Percentiles rank a stretch among this genome's conserved stretches.
phyloP scores from a whole-genome alignment of 306 rosid species.

The Cyclanthera cordifolia region DNA sequence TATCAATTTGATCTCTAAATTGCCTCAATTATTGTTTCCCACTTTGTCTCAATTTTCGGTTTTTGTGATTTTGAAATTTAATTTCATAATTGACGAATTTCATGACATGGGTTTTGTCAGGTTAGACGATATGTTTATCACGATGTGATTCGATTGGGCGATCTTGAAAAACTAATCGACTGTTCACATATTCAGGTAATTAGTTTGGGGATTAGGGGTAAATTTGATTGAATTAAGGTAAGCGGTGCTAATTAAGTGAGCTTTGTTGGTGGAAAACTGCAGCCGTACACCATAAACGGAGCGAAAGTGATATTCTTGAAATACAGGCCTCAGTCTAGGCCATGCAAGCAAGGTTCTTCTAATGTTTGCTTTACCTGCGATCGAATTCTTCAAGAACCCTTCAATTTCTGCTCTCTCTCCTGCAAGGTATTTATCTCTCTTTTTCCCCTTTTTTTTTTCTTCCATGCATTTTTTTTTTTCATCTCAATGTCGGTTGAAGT shows the following conservation, averaged over 20 bases:
- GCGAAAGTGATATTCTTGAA: conserved; percentile 91
- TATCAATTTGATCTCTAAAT: too few relatives aligned
- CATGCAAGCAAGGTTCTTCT: conserved; percentile 54
- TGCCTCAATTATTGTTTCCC: too few relatives aligned
- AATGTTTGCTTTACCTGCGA: conserved; percentile 82
- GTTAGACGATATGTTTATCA: conserved; percentile 95
- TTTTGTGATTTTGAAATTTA: too few relatives aligned
- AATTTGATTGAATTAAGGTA: not conserved
- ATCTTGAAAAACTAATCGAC: conserved; percentile 86
- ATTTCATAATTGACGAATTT: too few relatives aligned
- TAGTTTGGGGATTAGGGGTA: too few relatives aligned
- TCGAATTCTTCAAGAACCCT: conserved; percentile 90
- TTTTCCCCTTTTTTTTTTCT: not conserved
- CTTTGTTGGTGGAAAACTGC: too few relatives aligned
- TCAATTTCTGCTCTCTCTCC: conserved; percentile 82
- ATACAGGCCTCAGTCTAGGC: conserved; percentile 78
- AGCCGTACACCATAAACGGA: conserved; percentile 89
- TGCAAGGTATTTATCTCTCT: conserved; percentile 64
- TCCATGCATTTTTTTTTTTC: not conserved
- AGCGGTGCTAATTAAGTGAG: not conserved
- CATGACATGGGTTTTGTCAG: conserved; percentile 31
- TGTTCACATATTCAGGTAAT: conserved; percentile 71
- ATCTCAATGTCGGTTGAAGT: too few relatives aligned
- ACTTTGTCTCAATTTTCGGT: too few relatives aligned
- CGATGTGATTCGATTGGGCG: conserved; percentile 80